Evolutionary conservation across 2,329 filamentous ascomycete genomes (phyloP).

Genomic region (Sclerotinia spermophila): DNA sequence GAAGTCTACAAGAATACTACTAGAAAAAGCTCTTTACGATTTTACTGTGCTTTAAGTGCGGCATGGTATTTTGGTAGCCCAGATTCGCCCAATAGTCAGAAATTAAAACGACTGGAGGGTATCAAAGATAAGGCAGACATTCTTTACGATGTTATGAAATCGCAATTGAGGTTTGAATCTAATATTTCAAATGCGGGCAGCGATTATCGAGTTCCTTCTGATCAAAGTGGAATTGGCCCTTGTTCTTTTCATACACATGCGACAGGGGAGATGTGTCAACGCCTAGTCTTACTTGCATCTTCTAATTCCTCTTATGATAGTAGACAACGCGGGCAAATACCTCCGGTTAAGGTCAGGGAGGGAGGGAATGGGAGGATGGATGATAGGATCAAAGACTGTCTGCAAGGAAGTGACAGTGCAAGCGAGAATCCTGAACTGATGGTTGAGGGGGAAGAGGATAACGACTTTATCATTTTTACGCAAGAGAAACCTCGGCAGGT

Average conservation of each 20-base stretch:
- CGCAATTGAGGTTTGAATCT: neutral
- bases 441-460: neutral
- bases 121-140: conserved; percentile 11
- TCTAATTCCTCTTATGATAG: neutral
- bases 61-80: conserved; percentile 10
- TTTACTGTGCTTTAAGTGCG: conserved; percentile 1
- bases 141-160: conserved; percentile 13
- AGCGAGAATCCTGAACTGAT: neutral
- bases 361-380: neutral
- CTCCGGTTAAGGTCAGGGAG: neutral
- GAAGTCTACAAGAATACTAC: conserved; percentile 15
- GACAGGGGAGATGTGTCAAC: neutral
- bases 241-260: conserved; percentile 16
- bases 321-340: too few relatives aligned
- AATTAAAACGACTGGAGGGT: neutral
- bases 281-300: neutral
- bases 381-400: neutral
- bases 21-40: neutral
- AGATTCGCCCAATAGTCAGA: neutral
- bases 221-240: neutral
- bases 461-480: neutral
- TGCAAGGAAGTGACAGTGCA: neutral
- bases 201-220: conserved; percentile 8
- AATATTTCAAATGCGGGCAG: neutral
- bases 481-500: neutral